Conservation (phyloP, 176 grass and related monocot species). For the Raddia distichophylla region DNA sequence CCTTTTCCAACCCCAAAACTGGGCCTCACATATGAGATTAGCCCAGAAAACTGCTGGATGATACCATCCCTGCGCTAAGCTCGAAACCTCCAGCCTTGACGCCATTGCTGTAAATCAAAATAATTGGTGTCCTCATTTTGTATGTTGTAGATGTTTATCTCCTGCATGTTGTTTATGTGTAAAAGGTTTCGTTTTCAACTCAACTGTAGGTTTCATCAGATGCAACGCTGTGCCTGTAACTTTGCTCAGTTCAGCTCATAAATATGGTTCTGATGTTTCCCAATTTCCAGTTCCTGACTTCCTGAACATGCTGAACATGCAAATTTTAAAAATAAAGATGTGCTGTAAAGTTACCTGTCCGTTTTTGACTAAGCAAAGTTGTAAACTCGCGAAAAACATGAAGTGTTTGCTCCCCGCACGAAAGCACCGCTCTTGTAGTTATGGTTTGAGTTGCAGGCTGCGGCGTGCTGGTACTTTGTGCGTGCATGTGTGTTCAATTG, state of each 20-base stretch:
- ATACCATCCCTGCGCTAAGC: background rate
- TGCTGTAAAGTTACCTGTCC: background rate
- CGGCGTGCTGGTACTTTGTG: background rate
- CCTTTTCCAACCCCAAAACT: conserved; percentile 46
- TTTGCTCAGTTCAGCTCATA: background rate
- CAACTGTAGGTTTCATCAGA: conserved; percentile 36
- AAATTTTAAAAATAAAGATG: conserved; percentile 20
- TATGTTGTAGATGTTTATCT: conserved; percentile 42
- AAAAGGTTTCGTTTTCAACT: conserved; percentile 26
- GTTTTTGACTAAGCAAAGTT: no score
- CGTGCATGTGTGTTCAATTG: background rate
- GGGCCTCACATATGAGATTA: conserved; percentile 52
- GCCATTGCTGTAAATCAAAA: conserved; percentile 59
- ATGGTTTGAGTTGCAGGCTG: background rate
- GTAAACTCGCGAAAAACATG: background rate
- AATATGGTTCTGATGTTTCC: conserved; percentile 9
- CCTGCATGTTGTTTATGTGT: conserved; percentile 25
- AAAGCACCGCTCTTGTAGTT: background rate
- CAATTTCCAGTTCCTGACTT: no score
- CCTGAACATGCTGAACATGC: conserved; percentile 28
- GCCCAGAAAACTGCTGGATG: conserved; percentile 26
- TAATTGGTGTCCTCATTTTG: conserved; percentile 61
- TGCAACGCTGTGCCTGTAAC: conserved; percentile 7
- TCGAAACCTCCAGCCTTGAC: conserved; percentile 11
- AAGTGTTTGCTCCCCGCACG: background rate